Percentiles rank a stretch among this genome's conserved stretches.
These are phyloP conservation scores for Monosporozyma siamensis DNA, from an alignment of 805 yeast genomes.

Conservation along the genomic window DNA sequence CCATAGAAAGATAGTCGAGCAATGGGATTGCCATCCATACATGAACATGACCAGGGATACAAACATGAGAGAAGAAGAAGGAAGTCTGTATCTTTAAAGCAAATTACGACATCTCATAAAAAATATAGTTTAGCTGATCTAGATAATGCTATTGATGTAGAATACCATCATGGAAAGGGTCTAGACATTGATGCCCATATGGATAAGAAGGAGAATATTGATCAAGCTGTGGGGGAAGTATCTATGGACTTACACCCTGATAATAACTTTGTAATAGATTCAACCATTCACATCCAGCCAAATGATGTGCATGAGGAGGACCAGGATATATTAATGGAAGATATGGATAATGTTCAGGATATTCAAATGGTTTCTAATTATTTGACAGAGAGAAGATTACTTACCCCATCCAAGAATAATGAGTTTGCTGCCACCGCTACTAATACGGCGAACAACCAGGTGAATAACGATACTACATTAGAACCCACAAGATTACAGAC, in stretches of 20 bases:
- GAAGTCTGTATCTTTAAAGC: background rate
- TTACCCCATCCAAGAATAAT: too few relatives aligned
- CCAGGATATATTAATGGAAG: slow-evolving; percentile 42
- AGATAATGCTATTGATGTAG: background rate
- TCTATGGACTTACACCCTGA: too few relatives aligned
- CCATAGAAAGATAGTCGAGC: too few relatives aligned
- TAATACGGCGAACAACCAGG: background rate
- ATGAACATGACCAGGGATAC: background rate
- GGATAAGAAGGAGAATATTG: too few relatives aligned
- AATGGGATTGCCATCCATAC: background rate
- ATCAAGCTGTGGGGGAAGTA: too few relatives aligned
- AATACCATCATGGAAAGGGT: too few relatives aligned
- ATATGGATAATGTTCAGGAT: slow-evolving; percentile 39
- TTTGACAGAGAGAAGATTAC: slow-evolving; percentile 25
- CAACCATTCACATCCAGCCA: too few relatives aligned
- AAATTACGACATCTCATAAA: background rate
- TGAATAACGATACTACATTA: background rate
- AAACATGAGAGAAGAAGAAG: background rate
- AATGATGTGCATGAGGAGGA: too few relatives aligned
- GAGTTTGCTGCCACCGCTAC: slow-evolving; percentile 1
- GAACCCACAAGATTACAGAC: slow-evolving; percentile 15
- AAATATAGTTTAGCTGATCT: slow-evolving; percentile 5
- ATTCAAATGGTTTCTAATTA: slow-evolving; percentile 37
- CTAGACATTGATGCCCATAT: too few relatives aligned
- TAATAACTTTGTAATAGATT: too few relatives aligned